Evolutionary conservation across 129 eudicot genomes (phyloP), one percentile per base, ranked within the genome.

Genomic region (Solidago caesia): DNA sequence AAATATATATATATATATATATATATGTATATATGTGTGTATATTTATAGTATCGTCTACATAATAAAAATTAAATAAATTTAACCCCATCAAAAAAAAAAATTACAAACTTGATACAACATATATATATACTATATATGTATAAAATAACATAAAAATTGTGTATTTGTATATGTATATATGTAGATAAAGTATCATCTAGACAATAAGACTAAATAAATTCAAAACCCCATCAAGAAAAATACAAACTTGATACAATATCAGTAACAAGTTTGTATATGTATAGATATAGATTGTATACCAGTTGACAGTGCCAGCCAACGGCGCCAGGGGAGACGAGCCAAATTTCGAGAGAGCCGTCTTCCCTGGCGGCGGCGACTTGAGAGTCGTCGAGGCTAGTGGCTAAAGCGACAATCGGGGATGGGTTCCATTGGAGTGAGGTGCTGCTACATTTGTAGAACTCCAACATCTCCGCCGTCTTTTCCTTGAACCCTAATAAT

Each of bases 261-360:
- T 49, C 11, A 14, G 16, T 47, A 15, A 62, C 16, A 1, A 7
- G 13, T 29, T 1, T 15, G 13, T 6, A 10, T 16, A 48, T 46
- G 6, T 11, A 55, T 5, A 27, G 1, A 51, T 46, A 6, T 9
- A 9, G 0, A 53, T 16, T 0, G 2, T 56, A 16, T 91, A 94
- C 99, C 64, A 94, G 81, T 64, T 85, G 96, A 69, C 96, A 84
- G 88, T 94, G 96, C 99, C 99, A 94, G 64, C 94, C 91, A 43
- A 91, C 94, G 49, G 97, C 87, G 59, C 99, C 99, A 3, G 99
- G 99, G 11, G 99, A 91, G 1, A 91, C 99, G 53, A 91, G 99
- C 99, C 99, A 94, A 77, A 94, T 84, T 85, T 91, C 99, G 4
- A 94, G 85, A 0, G 99, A 81, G 21, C 90, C 97, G 55, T 91